Evolutionary conservation across 768 basidiomycete species (phyloP), one percentile per base, ranked within the genome.

Genomic region (Jaapia argillacea): DNA sequence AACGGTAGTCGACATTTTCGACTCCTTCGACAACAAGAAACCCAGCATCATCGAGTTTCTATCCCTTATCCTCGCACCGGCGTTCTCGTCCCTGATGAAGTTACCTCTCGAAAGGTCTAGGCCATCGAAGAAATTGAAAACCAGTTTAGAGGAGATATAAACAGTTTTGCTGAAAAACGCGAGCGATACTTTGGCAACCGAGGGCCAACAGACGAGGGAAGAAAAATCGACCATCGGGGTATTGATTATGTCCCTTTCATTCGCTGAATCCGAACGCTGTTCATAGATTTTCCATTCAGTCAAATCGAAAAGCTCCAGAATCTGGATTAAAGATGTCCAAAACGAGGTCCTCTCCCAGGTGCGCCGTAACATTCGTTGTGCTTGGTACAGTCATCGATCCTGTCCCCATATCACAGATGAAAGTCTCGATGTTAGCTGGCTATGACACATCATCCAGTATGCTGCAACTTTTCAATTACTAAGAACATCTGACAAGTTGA

Each of bases 391-490:
- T 49, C 35, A 40, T 28, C n/a, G 22, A 20, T 21, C 37, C 33
- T 21, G 41, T 14, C 24, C 42, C 31, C 40, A 35, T 38, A 23
- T 51, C 13, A 38, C 50, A 60, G 59, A 57, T 63, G 54, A 69
- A 67, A 43, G 54, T 64, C 4, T 52, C 68, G 6, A 55, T 69
- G 26, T 37, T 67, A 24, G 60, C 62, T 14, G 74, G 74, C 26
- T 77, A 77, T 42, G 75, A 76, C 55, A 77, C 75, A 3, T 77
- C 74, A 2, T 66, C 67, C 1, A 59, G 66, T 63, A 48, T 36
- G 59, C 38, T 20, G 12, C 13, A 14, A 40, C 28, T 10, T 36
- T 40, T 14, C 38, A 25, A 27, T 22, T n/a, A 2, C 28, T 27
- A 13, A 24, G 16, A 12, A 10, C 10, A 33, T 18, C 33, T 3